A percentile compares a stretch with the other conserved stretches of the same genome.
These are phyloP conservation scores for Begonia fuchsioides DNA, from an alignment of 306 rosid species.

Conservation along the genomic window DNA sequence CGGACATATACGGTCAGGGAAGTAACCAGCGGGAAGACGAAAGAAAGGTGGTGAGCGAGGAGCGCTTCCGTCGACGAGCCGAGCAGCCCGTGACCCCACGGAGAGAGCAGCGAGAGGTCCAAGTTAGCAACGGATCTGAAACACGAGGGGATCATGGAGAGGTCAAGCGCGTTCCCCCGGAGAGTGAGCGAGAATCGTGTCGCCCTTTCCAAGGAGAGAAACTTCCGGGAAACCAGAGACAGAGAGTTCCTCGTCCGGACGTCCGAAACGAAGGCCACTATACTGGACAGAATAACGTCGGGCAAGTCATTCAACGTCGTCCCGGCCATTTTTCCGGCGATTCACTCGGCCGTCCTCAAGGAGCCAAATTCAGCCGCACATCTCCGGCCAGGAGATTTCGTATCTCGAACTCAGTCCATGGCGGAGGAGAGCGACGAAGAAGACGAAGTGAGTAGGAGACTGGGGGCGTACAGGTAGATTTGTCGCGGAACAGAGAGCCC, in stretches of 20 bases:
- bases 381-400: too few relatives aligned
- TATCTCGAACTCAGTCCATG: too few relatives aligned
- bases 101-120: conserved; percentile 71
- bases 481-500: too few relatives aligned
- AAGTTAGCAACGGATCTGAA: conserved; percentile 47
- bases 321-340: conserved; percentile 1
- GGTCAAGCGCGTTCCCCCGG: conserved; percentile 84
- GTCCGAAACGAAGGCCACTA: conserved; percentile 33
- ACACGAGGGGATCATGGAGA: conserved; percentile 42
- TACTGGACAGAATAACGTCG: conserved; percentile 42
- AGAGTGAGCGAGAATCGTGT: conserved; percentile 68
- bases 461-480: too few relatives aligned
- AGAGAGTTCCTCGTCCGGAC: conserved; percentile 59
- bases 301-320: conserved; percentile 36
- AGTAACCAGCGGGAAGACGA: conserved; percentile 59
- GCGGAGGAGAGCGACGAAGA: too few relatives aligned
- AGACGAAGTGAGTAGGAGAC: too few relatives aligned
- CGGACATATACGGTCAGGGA: conserved; percentile 64
- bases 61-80: conserved; percentile 26
- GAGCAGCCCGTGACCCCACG: conserved; percentile 16
- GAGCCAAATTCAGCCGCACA: too few relatives aligned
- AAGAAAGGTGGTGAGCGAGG: conserved; percentile 47
- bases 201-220: conserved; percentile 36
- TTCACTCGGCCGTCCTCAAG: too few relatives aligned
- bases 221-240: conserved; percentile 43